Evolutionary conservation across 2,329 filamentous ascomycete genomes (phyloP).

Genomic region (Neoascochyta sp.): DNA sequence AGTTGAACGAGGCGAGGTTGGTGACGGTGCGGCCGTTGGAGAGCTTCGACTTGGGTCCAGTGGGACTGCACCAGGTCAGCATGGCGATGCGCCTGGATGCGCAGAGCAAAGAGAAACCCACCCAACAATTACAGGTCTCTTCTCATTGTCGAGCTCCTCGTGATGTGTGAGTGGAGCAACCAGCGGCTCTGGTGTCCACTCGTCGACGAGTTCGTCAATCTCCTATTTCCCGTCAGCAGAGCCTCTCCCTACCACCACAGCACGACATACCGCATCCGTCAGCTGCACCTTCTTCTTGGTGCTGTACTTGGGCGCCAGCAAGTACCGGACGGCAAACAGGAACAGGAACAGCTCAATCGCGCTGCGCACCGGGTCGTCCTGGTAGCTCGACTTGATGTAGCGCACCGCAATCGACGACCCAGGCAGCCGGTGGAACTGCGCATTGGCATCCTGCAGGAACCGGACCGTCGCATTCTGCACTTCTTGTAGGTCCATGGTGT

Average conservation of each 20-base stretch:
- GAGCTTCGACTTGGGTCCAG: conserved; percentile 85
- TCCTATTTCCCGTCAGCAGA: conserved; percentile 53
- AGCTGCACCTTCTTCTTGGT: conserved; percentile 86
- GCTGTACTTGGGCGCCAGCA: conserved; percentile 87
- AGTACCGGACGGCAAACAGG: conserved; percentile 90
- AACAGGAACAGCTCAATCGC: conserved; percentile 91
- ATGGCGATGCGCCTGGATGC: conserved; percentile 1
- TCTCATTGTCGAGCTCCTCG: conserved; percentile 80
- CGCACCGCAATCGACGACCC: conserved; percentile 91
- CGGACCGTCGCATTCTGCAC: conserved; percentile 52
- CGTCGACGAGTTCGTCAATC: conserved; percentile 93
- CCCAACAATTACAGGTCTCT: conserved; percentile 83
- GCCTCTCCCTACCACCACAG: conserved; percentile 1
- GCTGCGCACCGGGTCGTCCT: conserved; percentile 91
- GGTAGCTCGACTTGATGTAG: conserved; percentile 96
- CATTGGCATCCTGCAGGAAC: conserved; percentile 53
- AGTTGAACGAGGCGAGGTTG: conserved; percentile 94
- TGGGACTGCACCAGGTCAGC: conserved; percentile 57
- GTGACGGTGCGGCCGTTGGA: conserved; percentile 83
- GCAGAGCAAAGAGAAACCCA: conserved; percentile 38
- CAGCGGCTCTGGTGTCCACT: conserved; percentile 93
- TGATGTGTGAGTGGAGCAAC: conserved; percentile 69
- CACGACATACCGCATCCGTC: conserved; percentile 64
- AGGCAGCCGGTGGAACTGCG: conserved; percentile 82
- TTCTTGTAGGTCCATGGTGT: conserved; percentile 55